Percentiles rank a stretch among this genome's conserved stretches.
Evolutionary conservation across 1,284 basidiomycete genomes (phyloP).

Genomic region (Tilletia caries): DNA sequence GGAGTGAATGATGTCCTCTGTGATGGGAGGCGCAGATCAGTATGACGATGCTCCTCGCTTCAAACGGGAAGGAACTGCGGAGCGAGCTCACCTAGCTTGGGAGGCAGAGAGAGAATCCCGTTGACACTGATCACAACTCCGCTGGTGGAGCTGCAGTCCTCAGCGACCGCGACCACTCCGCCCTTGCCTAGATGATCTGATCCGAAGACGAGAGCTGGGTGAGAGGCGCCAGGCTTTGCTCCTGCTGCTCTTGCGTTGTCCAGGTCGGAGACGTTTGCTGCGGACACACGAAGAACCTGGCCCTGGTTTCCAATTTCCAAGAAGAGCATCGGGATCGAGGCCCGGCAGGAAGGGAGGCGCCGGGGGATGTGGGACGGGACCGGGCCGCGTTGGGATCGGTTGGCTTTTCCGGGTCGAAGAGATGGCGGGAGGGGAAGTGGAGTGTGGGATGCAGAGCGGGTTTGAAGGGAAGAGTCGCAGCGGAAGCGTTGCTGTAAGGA

Average conservation of each 20-base stretch:
- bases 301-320: not conserved
- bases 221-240: no score
- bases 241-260: not conserved
- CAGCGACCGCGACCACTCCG: constrained; percentile 58
- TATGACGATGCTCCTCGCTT: no score
- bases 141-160: constrained; percentile 59
- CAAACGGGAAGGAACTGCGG: not conserved
- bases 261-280: not conserved
- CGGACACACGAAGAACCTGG: not conserved
- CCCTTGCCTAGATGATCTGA: constrained; percentile 70
- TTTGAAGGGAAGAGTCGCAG: constrained; percentile 65
- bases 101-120: constrained; percentile 72
- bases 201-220: constrained; percentile 58
- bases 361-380: constrained; percentile 42
- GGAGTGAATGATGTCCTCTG: constrained; percentile 34
- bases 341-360: constrained; percentile 6
- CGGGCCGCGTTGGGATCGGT: constrained; percentile 32
- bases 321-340: constrained; percentile 2
- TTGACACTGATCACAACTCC: constrained; percentile 75
- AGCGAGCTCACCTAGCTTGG: constrained; percentile 65
- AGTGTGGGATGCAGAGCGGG: constrained; percentile 40
- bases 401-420: constrained; percentile 61
- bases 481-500: constrained; percentile 51
- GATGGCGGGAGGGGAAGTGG: constrained; percentile 73
- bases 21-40: no score